These are phyloP conservation scores for Echria macrotheca DNA, from an alignment of 495 filamentous ascomycete genomes.

Conservation along the genomic window DNA sequence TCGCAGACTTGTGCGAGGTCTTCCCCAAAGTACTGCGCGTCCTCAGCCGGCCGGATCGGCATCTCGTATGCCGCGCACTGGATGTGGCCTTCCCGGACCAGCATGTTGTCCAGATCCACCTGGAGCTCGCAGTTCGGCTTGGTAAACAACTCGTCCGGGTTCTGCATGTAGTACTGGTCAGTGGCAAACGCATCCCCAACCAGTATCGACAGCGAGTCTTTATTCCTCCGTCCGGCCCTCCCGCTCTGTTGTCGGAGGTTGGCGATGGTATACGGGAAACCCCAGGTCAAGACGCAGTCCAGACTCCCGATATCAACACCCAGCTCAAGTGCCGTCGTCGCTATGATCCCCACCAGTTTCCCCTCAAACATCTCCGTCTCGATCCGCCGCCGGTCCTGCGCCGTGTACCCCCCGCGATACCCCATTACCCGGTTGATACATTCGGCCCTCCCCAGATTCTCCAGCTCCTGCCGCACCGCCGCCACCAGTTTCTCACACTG, in stretches of 20 bases:
- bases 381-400: slow-evolving; percentile 85
- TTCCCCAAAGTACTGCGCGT: slow-evolving; percentile 72
- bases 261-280: slow-evolving; percentile 92
- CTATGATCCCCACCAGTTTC: slow-evolving; percentile 86
- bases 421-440: slow-evolving; percentile 81
- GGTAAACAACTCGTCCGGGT: slow-evolving; percentile 94
- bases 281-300: slow-evolving; percentile 89
- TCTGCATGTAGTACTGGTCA: slow-evolving; percentile 95
- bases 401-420: slow-evolving; percentile 92
- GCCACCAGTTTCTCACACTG: slow-evolving; percentile 81
- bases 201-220: slow-evolving; percentile 85
- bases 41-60: slow-evolving; percentile 74
- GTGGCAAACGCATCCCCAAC: slow-evolving; percentile 89
- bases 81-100: slow-evolving; percentile 87
- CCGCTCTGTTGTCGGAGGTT: slow-evolving; percentile 94
- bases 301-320: slow-evolving; percentile 94
- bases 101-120: slow-evolving; percentile 84
- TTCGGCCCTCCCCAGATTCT: slow-evolving; percentile 64
- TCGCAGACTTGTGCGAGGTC: slow-evolving; percentile 67
- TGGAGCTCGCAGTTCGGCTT: slow-evolving; percentile 84
- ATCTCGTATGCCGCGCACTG: slow-evolving; percentile 96
- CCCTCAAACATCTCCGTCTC: slow-evolving; percentile 98
- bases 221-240: slow-evolving; percentile 85
- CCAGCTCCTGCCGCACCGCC: slow-evolving; percentile 73
- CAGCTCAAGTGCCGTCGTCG: slow-evolving; percentile 87